Evolutionary conservation across 2,329 filamentous ascomycete genomes (phyloP).

Genomic region (Trichoderma semiorbis): DNA sequence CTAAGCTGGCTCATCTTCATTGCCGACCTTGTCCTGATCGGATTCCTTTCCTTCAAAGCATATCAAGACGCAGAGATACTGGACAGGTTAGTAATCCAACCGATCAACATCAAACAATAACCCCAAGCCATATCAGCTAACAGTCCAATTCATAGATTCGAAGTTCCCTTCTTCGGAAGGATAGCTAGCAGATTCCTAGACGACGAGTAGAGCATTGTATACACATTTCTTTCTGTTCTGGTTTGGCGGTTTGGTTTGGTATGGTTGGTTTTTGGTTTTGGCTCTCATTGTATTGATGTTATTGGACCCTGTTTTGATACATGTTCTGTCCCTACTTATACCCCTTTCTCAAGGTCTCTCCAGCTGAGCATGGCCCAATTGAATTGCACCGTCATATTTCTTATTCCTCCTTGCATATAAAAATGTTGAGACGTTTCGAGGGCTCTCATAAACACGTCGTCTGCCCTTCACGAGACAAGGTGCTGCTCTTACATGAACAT

Average conservation of each 20-base stretch:
- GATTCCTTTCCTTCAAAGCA: slow-evolving; percentile 70
- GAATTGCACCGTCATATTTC: neutral
- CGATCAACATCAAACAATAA: neutral
- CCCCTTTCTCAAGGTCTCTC: neutral
- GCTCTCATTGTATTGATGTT: neutral
- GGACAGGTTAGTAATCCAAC: slow-evolving; percentile 49
- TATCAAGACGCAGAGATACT: slow-evolving; percentile 76
- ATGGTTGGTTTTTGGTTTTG: neutral
- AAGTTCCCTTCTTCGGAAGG: slow-evolving; percentile 81
- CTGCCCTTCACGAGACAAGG: neutral
- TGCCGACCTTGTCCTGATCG: slow-evolving; percentile 72
- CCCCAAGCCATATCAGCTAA: neutral
- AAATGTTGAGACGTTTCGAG: neutral
- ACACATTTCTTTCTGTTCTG: neutral
- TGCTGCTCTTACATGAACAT: neutral
- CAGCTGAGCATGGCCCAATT: neutral
- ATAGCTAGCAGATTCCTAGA: slow-evolving; percentile 88
- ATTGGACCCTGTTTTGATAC: neutral
- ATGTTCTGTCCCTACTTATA: slow-evolving; percentile 14
- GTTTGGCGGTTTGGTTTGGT: neutral
- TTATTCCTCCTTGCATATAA: neutral
- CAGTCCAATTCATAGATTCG: slow-evolving; percentile 54
- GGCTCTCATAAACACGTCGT: neutral
- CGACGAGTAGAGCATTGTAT: slow-evolving; percentile 55
- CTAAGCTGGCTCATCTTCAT: slow-evolving; percentile 81